These are phyloP conservation scores for Truncatella angustata DNA, from an alignment of 2,329 filamentous ascomycete species.

Conservation along the genomic window DNA sequence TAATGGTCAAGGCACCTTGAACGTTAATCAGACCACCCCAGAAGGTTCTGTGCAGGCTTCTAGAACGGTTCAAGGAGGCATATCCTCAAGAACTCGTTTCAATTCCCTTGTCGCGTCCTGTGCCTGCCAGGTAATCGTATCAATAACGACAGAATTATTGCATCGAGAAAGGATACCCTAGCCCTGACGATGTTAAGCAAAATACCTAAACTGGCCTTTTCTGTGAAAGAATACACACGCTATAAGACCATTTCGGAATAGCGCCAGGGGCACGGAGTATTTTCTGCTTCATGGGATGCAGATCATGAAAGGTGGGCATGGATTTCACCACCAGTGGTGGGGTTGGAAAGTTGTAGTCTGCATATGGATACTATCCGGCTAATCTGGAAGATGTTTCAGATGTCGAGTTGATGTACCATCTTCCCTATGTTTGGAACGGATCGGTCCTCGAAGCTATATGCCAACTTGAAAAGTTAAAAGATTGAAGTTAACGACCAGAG, in stretches of 20 bases:
- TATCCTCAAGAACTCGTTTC: background rate
- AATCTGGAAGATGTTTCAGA: slow-evolving; percentile 19
- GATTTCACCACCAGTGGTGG: background rate
- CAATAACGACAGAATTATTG: background rate
- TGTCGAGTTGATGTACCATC: slow-evolving; percentile 7
- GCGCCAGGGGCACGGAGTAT: slow-evolving; percentile 2
- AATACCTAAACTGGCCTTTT: too few species aligned
- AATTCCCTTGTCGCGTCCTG: background rate
- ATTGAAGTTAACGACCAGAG: too few species aligned
- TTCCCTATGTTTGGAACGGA: background rate
- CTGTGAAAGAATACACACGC: too few species aligned
- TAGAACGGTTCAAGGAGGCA: background rate
- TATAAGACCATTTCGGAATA: slow-evolving; percentile 1
- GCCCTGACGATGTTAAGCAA: too few species aligned
- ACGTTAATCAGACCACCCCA: too few species aligned
- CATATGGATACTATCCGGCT: slow-evolving; percentile 13
- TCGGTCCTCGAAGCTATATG: background rate
- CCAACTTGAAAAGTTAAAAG: too few species aligned
- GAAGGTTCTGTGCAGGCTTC: too few species aligned
- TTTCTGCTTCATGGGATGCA: slow-evolving; percentile 9
- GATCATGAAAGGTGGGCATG: slow-evolving; percentile 5
- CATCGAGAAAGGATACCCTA: too few species aligned
- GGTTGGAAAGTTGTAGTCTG: background rate
- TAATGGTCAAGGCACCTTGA: too few species aligned
- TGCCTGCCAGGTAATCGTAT: background rate